Evolutionary conservation across 495 filamentous ascomycete species (phyloP), one percentile per base, ranked within the genome.

Genomic region (Penicillium alfredii): DNA sequence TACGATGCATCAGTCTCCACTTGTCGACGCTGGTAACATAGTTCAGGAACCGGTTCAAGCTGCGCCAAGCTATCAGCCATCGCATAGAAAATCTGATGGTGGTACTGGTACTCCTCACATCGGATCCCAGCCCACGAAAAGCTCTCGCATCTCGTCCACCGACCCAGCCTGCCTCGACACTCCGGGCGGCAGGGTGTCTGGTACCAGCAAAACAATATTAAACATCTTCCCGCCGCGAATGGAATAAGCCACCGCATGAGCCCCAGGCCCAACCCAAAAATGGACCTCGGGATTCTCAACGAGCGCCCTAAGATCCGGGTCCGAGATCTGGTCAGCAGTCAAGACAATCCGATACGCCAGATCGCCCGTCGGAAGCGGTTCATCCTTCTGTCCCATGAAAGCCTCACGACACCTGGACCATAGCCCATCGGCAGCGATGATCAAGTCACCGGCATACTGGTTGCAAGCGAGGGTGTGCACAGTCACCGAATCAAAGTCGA

Each of bases 331-430:
- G 11, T 67, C 63, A 4, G 69, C 61, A 3, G 55, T 62, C 19
- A 86, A 48, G n/a, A 86, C 60, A 19, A 86, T 62, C n/a, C 82
- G 60, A 45, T 84, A 85, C 3, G 81, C 82, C 17, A 86, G 58
- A 52, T 85, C 82, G 1, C 82, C 82, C 2, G 80, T 85, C 1
- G 72, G 71, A 2, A 66, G 42, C 0, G 77, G 75, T 28, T 53
- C 55, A 33, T 65, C 39, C 49, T 64, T 56, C 6, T 53, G 59
- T 0, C 69, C 65, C 9, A 71, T 43, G 17, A 78, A 60, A 4
- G 59, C 53, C 36, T 75, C 74, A 1, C 76, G 64, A 36, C 68
- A 60, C 18, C 49, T 45, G 3, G 69, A 73, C 42, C 69, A 74
- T 8, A 82, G 63, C 1, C 77, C 77, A 51, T 80, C 77, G 0